phyloP scores from a whole-genome alignment of 148 eudicot species.

The Cornus kousa region DNA sequence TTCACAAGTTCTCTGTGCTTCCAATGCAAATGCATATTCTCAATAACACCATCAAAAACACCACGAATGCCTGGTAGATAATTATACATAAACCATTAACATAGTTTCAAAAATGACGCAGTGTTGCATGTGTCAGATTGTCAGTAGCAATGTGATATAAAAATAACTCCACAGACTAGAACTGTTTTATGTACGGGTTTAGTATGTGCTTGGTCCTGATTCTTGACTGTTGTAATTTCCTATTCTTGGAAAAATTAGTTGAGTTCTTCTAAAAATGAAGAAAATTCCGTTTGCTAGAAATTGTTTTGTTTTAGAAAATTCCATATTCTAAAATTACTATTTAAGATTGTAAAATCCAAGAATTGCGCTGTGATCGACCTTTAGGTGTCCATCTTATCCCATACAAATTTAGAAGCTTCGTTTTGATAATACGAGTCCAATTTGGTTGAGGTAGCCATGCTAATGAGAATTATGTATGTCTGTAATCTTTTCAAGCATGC shows the following conservation, averaged over 20 bases:
- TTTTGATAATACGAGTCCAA: too few species aligned
- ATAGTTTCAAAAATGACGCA: too few species aligned
- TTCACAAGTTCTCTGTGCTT: slow-evolving; percentile 98
- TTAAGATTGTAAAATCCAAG: neutral
- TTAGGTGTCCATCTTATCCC: too few species aligned
- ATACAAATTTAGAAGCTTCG: too few species aligned
- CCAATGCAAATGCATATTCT: slow-evolving; percentile 99
- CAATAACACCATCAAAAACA: slow-evolving; percentile 96
- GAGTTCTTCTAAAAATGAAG: neutral
- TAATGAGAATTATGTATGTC: too few species aligned
- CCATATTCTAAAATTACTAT: neutral
- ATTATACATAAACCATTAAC: slow-evolving; percentile 9
- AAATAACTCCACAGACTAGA: neutral
- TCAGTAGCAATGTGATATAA: neutral
- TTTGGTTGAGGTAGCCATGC: too few species aligned
- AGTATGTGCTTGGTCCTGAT: neutral
- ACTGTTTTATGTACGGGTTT: neutral
- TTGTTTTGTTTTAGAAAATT: too few species aligned
- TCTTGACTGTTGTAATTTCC: neutral
- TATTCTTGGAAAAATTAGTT: neutral
- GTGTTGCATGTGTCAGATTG: neutral
- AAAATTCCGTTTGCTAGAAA: too few species aligned
- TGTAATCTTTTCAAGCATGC: too few species aligned
- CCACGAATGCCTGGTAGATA: slow-evolving; percentile 81
- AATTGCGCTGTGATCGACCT: neutral